Evolutionary conservation across 495 filamentous ascomycete species (phyloP).

Genomic region (Aspergillus asperescens): DNA sequence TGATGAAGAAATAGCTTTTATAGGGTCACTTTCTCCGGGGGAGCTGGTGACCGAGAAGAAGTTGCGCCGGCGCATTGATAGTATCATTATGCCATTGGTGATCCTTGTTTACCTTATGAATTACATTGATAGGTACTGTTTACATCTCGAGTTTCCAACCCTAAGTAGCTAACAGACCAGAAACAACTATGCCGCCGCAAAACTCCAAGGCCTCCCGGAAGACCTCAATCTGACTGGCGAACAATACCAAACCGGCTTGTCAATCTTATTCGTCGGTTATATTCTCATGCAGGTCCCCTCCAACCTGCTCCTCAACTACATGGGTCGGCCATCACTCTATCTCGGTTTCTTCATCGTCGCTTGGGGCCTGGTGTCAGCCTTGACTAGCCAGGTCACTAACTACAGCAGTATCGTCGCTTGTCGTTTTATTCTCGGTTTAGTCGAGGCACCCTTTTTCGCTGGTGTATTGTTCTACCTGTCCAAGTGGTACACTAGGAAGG

Average conservation of each 20-base stretch:
- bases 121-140: slow-evolving; percentile 48
- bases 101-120: slow-evolving; percentile 55
- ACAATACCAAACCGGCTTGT: slow-evolving; percentile 46
- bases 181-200: slow-evolving; percentile 54
- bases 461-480: slow-evolving; percentile 52
- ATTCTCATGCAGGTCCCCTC: slow-evolving; percentile 54
- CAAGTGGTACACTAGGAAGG: slow-evolving; percentile 56
- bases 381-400: slow-evolving; percentile 48
- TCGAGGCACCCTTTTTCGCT: slow-evolving; percentile 50
- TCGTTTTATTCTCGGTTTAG: slow-evolving; percentile 50
- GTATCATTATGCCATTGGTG: slow-evolving; percentile 50
- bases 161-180: slow-evolving; percentile 24
- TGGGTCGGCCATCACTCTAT: slow-evolving; percentile 45
- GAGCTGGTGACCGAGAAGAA: slow-evolving; percentile 44
- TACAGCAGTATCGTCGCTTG: slow-evolving; percentile 51
- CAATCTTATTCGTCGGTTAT: slow-evolving; percentile 51
- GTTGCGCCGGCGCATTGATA: slow-evolving; percentile 46
- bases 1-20: slow-evolving; percentile 38
- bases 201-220: slow-evolving; percentile 47
- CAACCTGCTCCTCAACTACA: slow-evolving; percentile 56
- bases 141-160: not conserved
- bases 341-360: slow-evolving; percentile 47
- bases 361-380: slow-evolving; percentile 49
- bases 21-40: slow-evolving; percentile 38
- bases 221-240: slow-evolving; percentile 37